Conservation (phyloP, 148 eudicot species). For the Heliosperma pusillum region DNA sequence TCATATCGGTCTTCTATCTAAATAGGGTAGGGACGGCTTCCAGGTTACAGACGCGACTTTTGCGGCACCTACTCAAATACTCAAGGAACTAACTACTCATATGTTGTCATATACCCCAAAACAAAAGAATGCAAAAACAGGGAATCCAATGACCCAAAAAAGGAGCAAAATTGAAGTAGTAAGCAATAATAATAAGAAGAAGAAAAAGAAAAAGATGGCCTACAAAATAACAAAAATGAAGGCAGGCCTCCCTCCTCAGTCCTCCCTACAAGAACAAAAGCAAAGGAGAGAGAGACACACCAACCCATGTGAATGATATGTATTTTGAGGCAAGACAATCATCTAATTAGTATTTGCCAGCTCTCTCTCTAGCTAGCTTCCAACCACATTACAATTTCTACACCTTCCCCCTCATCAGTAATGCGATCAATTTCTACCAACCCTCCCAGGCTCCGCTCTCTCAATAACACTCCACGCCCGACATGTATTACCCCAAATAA, state of each 20-base stretch:
- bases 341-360: not conserved
- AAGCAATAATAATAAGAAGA: no score
- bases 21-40: no score
- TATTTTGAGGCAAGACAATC: not conserved
- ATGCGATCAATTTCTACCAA: not conserved
- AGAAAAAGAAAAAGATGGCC: not conserved
- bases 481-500: no score
- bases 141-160: slow-evolving; percentile 24
- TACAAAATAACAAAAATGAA: slow-evolving; percentile 8
- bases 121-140: not conserved
- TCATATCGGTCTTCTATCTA: no score
- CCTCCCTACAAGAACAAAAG: slow-evolving; percentile 1
- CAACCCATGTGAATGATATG: slow-evolving; percentile 1
- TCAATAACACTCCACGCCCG: no score
- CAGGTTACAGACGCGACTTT: no score
- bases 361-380: slow-evolving; percentile 8
- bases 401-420: no score
- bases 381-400: not conserved
- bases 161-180: not conserved
- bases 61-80: no score
- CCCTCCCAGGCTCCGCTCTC: no score
- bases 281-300: not conserved
- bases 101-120: no score
- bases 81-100: no score
- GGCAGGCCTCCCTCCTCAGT: no score